phyloP scores from a whole-genome alignment of 345 rosid species.

The Capsella bursapastoris region DNA sequence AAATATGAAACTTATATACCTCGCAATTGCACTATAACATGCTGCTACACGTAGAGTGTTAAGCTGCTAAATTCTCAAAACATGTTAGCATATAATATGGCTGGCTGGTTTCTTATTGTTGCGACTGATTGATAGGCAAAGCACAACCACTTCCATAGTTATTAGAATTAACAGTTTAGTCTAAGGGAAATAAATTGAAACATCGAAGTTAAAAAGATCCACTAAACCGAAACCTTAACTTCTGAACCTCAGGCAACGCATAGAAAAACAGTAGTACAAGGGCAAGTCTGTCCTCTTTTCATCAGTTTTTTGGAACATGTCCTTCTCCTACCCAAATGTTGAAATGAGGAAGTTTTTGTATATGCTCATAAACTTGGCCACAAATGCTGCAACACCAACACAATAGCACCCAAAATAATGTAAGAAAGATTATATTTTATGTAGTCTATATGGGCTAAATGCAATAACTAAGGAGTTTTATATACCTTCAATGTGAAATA shows the following conservation, averaged over 20 bases:
- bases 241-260: neutral
- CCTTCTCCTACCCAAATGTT: constrained; percentile 64
- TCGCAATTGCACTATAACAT: no score
- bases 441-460: constrained; percentile 16
- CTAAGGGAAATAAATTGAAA: neutral
- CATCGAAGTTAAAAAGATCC: neutral
- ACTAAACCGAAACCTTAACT: constrained; percentile 20
- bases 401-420: neutral
- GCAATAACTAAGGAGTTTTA: neutral
- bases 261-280: neutral
- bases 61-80: no score
- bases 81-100: no score
- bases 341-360: constrained; percentile 85
- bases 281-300: constrained; percentile 14
- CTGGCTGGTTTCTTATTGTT: no score
- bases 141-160: neutral
- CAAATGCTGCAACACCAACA: constrained; percentile 65
- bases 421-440: neutral
- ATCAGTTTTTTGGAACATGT: no score
- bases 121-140: no score
- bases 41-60: no score
- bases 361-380: constrained; percentile 95
- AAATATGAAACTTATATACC: no score
- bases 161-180: neutral
- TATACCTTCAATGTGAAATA: constrained; percentile 92